Conservation (phyloP, 305 asterid species). For the Fraxinus greggii region DNA sequence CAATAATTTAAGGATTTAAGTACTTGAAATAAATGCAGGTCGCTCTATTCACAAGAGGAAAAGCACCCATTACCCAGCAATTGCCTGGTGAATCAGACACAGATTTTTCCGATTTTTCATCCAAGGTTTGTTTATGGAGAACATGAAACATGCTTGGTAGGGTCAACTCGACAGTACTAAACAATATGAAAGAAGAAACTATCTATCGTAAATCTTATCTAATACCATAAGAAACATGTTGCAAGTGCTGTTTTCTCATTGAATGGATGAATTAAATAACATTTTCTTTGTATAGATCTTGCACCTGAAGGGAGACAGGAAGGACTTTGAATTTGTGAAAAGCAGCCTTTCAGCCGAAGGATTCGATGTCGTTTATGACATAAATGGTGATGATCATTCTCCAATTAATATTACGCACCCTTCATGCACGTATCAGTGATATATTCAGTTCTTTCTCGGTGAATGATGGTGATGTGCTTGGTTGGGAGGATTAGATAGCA, state of each 20-base stretch:
- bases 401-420: not conserved
- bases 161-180: not conserved
- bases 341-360: constrained; percentile 86
- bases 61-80: constrained; percentile 87
- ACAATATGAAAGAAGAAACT: no score
- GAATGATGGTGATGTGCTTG: not conserved
- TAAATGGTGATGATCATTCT: constrained; percentile 59
- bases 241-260: not conserved
- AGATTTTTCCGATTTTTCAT: constrained; percentile 67
- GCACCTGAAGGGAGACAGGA: constrained; percentile 94
- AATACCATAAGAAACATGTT: not conserved
- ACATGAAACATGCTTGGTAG: constrained; percentile 23
- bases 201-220: not conserved
- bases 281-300: constrained; percentile 48
- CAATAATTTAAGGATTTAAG: not conserved
- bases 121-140: constrained; percentile 73
- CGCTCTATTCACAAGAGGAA: constrained; percentile 92
- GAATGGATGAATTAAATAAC: not conserved
- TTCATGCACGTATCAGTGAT: not conserved
- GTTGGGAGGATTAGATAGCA: not conserved
- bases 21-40: constrained; percentile 49
- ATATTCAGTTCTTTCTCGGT: not conserved
- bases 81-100: constrained; percentile 87
- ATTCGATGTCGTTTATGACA: constrained; percentile 87
- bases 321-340: constrained; percentile 86